Conservation (phyloP, 306 rosid genomes). For the Rosa lucieae region DNA sequence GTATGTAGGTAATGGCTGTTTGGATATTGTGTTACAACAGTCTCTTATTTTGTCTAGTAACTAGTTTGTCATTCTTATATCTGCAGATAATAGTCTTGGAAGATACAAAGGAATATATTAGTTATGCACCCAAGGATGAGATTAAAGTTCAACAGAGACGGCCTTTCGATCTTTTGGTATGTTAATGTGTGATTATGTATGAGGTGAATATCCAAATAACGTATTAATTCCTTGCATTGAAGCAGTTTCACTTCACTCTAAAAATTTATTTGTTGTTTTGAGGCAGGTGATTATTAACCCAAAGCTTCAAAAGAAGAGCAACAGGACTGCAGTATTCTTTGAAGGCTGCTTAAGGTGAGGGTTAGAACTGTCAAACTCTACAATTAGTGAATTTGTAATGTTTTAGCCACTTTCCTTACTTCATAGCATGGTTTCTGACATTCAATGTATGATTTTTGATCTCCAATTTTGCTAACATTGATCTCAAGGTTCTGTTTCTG, state of each 20-base stretch:
- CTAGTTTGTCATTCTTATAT: constrained; percentile 6
- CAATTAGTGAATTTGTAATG: too few species aligned
- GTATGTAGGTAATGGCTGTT: neutral
- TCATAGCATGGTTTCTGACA: neutral
- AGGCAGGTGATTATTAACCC: constrained; percentile 82
- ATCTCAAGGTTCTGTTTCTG: neutral
- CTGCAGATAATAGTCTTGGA: constrained; percentile 89
- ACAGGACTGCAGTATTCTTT: constrained; percentile 74
- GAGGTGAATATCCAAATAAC: constrained; percentile 17
- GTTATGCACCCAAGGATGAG: constrained; percentile 74
- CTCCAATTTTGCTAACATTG: neutral
- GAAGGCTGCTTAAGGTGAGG: constrained; percentile 95
- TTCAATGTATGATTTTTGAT: neutral
- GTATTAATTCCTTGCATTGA: constrained; percentile 7
- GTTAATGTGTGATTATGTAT: constrained; percentile 22
- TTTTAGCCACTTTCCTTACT: neutral
- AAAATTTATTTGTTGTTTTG: constrained; percentile 51
- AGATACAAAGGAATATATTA: constrained; percentile 73
- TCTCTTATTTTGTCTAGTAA: too few species aligned
- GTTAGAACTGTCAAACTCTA: neutral
- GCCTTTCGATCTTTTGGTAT: constrained; percentile 92
- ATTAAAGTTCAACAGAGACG: constrained; percentile 75
- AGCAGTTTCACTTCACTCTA: constrained; percentile 28
- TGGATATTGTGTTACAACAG: neutral
- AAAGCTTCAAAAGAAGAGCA: constrained; percentile 70